A percentile compares a stretch with the other conserved stretches of the same genome.
phyloP scores from a whole-genome alignment of 2,329 filamentous ascomycete species.

The Exophiala viscosa region DNA sequence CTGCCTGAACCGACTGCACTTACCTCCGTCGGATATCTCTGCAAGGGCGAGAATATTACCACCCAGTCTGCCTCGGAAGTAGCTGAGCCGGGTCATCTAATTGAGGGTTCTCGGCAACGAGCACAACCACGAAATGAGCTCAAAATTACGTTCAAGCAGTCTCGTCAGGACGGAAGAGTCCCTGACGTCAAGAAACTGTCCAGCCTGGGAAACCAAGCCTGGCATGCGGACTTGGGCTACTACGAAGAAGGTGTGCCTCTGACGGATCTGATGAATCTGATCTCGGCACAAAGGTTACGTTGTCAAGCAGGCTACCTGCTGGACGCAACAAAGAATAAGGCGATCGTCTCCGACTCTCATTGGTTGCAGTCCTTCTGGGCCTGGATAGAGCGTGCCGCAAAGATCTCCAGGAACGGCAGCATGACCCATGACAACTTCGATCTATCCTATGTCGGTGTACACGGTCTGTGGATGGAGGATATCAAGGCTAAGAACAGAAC shows the following conservation, averaged over 20 bases:
- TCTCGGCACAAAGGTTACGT: conserved; percentile 45
- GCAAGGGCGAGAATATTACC: conserved; percentile 10
- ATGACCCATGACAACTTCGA: conserved; percentile 58
- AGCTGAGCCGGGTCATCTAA: not conserved
- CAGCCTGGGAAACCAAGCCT: conserved; percentile 20
- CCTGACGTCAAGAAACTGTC: conserved; percentile 15
- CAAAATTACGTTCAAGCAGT: conserved; percentile 16
- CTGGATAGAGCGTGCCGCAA: conserved; percentile 50
- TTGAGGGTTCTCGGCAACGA: conserved; percentile 13
- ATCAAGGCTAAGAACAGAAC: conserved; percentile 37
- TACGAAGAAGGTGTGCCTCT: conserved; percentile 32
- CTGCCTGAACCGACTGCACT: conserved; percentile 15
- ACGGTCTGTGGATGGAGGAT: conserved; percentile 56
- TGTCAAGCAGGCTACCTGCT: conserved; percentile 55
- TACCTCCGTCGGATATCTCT: conserved; percentile 16
- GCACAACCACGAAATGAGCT: conserved; percentile 19
- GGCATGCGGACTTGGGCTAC: conserved; percentile 21
- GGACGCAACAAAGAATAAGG: conserved; percentile 53
- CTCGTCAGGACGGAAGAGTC: conserved; percentile 15
- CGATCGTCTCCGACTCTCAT: conserved; percentile 54
- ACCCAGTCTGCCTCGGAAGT: not conserved
- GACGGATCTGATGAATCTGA: conserved; percentile 39
- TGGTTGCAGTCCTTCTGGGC: conserved; percentile 58
- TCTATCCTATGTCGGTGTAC: conserved; percentile 59
- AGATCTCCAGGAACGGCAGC: conserved; percentile 43